phyloP scores from a whole-genome alignment of 2,329 filamentous ascomycete genomes.

The Colletotrichum somersetense region DNA sequence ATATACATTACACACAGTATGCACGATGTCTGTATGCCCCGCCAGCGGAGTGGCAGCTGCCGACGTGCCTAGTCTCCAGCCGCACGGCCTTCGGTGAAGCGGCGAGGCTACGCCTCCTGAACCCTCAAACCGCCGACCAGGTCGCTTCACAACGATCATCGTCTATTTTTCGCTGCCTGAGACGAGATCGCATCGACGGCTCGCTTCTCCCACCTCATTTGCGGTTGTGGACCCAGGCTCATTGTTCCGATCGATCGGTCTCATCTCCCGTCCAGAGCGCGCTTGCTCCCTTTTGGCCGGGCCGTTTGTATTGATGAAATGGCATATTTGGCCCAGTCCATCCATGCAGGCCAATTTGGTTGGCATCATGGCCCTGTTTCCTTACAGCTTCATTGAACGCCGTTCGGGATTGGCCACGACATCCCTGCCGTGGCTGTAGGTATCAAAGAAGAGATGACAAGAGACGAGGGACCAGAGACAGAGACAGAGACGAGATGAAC shows the following conservation, averaged over 20 bases:
- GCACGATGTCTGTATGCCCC: not conserved
- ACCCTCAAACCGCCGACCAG: conserved; percentile 35
- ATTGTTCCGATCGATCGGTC: conserved; percentile 36
- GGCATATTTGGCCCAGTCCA: conserved; percentile 13
- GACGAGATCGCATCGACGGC: conserved; percentile 25
- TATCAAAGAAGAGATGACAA: conserved; percentile 30
- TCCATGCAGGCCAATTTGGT: conserved; percentile 14
- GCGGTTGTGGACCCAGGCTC: conserved; percentile 31
- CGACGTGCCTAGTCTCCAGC: conserved; percentile 12
- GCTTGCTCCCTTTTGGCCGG: conserved; percentile 15
- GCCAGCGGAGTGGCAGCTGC: conserved; percentile 16
- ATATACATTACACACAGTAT: no score
- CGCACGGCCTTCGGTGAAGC: conserved; percentile 31
- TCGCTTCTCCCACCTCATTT: conserved; percentile 30
- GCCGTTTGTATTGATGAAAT: conserved; percentile 20
- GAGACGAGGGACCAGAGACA: conserved; percentile 29
- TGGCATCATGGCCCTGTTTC: not conserved
- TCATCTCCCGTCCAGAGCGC: conserved; percentile 21
- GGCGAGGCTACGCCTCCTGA: conserved; percentile 34
- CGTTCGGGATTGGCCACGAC: conserved; percentile 23
- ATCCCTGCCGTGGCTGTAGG: conserved; percentile 32
- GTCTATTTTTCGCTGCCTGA: conserved; percentile 20
- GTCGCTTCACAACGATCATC: conserved; percentile 16
- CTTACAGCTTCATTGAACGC: conserved; percentile 12
- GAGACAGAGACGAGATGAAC: conserved; percentile 38